Evolutionary conservation across 176 grass and related monocot genomes (phyloP).

Genomic region (Dendrocalamus sinicus): DNA sequence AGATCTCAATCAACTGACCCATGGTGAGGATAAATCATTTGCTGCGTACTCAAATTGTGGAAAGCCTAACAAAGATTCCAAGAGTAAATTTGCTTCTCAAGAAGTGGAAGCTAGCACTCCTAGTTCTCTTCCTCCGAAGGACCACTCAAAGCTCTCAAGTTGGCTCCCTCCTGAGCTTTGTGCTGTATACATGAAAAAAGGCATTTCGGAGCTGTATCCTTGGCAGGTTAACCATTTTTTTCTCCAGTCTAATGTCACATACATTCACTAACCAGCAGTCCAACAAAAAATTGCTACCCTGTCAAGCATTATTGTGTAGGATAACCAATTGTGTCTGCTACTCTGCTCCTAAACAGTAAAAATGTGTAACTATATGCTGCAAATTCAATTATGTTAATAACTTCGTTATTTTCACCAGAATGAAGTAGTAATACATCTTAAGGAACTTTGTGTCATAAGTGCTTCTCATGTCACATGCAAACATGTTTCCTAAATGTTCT

Average conservation of each 20-base stretch:
- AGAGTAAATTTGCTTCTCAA: slow-evolving; percentile 50
- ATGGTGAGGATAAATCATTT: slow-evolving; percentile 27
- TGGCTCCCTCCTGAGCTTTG: slow-evolving; percentile 87
- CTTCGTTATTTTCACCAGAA: not conserved
- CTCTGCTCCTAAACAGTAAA: slow-evolving; percentile 20
- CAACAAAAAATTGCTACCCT: slow-evolving; percentile 24
- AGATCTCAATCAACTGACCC: slow-evolving; percentile 24
- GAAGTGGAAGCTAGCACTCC: slow-evolving; percentile 55
- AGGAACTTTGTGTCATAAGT: not conserved
- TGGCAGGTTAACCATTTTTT: slow-evolving; percentile 77
- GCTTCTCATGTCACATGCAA: slow-evolving; percentile 5
- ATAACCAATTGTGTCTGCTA: not conserved
- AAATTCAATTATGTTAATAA: slow-evolving; percentile 21
- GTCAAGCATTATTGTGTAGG: slow-evolving; percentile 24
- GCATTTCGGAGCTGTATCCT: slow-evolving; percentile 81
- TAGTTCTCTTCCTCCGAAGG: slow-evolving; percentile 65
- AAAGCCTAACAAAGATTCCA: slow-evolving; percentile 40
- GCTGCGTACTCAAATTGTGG: slow-evolving; percentile 28
- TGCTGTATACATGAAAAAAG: slow-evolving; percentile 81
- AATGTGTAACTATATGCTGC: slow-evolving; percentile 5
- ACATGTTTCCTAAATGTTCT: slow-evolving; percentile 16
- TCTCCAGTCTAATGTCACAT: slow-evolving; percentile 7
- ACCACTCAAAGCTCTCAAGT: slow-evolving; percentile 69
- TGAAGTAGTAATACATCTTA: not conserved
- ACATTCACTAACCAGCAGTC: not conserved